These are phyloP conservation scores for Lotus japonicus DNA, from an alignment of 306 rosid genomes.

Conservation along the genomic window DNA sequence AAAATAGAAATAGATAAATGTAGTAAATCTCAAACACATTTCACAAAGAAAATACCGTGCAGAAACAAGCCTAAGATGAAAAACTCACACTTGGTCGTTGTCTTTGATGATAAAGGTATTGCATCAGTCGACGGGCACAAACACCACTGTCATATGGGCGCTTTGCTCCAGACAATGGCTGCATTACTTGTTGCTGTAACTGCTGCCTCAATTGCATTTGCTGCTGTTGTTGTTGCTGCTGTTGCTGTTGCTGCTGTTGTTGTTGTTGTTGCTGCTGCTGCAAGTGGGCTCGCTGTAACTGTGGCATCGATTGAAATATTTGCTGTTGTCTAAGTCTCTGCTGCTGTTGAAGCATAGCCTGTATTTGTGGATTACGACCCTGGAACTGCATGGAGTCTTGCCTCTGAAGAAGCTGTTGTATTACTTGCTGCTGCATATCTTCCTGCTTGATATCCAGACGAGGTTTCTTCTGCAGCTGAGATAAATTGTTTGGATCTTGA, in stretches of 20 bases:
- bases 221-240: slow-evolving; percentile 56
- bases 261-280: slow-evolving; percentile 8
- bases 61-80: background rate
- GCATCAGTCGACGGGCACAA: slow-evolving; percentile 88
- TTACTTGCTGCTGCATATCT: slow-evolving; percentile 70
- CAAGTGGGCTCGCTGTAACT: slow-evolving; percentile 65
- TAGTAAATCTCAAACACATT: background rate
- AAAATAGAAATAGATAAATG: background rate
- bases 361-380: slow-evolving; percentile 63
- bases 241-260: slow-evolving; percentile 53
- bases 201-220: slow-evolving; percentile 81
- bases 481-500: slow-evolving; percentile 59
- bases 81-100: slow-evolving; percentile 69
- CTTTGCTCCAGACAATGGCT: slow-evolving; percentile 45
- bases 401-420: slow-evolving; percentile 76
- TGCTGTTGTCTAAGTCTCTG: slow-evolving; percentile 62
- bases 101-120: slow-evolving; percentile 84
- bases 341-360: slow-evolving; percentile 64
- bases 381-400: slow-evolving; percentile 75
- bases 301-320: slow-evolving; percentile 80
- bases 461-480: slow-evolving; percentile 66
- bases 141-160: slow-evolving; percentile 71
- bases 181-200: slow-evolving; percentile 68
- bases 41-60: background rate
- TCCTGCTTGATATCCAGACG: slow-evolving; percentile 77